Conservation (phyloP, 768 basidiomycete genomes). For the Asterophora lycoperdoides region DNA sequence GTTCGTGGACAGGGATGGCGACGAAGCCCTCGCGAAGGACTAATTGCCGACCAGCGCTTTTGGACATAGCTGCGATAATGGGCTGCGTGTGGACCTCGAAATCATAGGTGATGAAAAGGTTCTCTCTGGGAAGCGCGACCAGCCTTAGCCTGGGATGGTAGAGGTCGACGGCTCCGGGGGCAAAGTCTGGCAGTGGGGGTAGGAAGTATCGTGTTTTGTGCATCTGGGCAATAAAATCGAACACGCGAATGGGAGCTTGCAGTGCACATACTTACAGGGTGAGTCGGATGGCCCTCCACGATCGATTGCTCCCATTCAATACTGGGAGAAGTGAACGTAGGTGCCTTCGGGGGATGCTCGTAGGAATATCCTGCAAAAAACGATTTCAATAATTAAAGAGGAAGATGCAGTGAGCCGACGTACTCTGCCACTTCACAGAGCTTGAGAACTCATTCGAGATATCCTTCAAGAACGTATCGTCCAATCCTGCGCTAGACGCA, state of each 20-base stretch:
- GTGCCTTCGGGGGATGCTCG: conserved; percentile 42
- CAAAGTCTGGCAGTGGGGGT: conserved; percentile 41
- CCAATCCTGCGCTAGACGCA: conserved; percentile 32
- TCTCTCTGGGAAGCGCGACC: conserved; percentile 38
- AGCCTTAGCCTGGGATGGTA: conserved; percentile 47
- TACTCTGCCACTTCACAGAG: conserved; percentile 53
- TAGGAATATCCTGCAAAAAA: conserved; percentile 39
- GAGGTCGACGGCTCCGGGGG: conserved; percentile 47
- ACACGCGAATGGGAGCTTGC: not conserved
- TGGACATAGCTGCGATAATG: conserved; percentile 36
- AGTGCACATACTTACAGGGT: conserved; percentile 39
- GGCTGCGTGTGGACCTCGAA: conserved; percentile 42
- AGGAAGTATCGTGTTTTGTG: conserved; percentile 53
- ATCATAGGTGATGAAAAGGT: conserved; percentile 45
- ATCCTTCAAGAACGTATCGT: conserved; percentile 29
- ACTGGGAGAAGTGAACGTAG: conserved; percentile 42
- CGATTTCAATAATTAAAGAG: not conserved
- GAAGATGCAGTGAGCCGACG: conserved; percentile 8
- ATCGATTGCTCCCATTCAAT: conserved; percentile 61
- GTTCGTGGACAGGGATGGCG: conserved; percentile 50
- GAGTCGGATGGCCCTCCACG: conserved; percentile 57
- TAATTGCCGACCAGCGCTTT: conserved; percentile 32
- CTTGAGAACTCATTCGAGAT: conserved; percentile 46
- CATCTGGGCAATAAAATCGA: conserved; percentile 35
- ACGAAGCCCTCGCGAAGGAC: conserved; percentile 32